Conservation (phyloP, 2,329 filamentous ascomycete species). For the Purpureocillium takamizusanense region DNA sequence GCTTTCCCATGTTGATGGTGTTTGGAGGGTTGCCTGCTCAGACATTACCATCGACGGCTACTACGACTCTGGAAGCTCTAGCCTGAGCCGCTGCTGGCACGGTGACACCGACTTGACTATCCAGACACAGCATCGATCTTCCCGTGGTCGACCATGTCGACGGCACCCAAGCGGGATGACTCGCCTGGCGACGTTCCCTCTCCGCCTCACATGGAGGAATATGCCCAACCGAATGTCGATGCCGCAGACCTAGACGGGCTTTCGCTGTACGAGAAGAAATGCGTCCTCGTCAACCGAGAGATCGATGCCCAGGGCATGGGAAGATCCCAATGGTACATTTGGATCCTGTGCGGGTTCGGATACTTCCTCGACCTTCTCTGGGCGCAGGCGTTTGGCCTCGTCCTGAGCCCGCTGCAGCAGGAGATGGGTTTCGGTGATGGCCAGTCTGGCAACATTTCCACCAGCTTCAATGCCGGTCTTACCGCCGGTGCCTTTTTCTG, state of each 20-base stretch:
- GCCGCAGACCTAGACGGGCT: slow-evolving; percentile 12
- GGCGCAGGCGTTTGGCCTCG: slow-evolving; percentile 49
- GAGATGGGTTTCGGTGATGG: slow-evolving; percentile 40
- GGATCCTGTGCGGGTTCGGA: slow-evolving; percentile 43
- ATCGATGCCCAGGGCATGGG: slow-evolving; percentile 45
- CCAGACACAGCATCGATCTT: no score
- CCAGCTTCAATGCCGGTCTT: slow-evolving; percentile 43
- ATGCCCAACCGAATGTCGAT: not conserved
- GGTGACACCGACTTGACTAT: no score
- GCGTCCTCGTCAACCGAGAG: slow-evolving; percentile 28
- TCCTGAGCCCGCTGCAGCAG: slow-evolving; percentile 43
- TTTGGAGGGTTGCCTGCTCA: no score
- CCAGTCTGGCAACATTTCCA: slow-evolving; percentile 37
- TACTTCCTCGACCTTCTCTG: slow-evolving; percentile 48
- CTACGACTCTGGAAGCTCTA: no score
- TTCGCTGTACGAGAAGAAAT: slow-evolving; percentile 24
- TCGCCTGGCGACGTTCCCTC: no score
- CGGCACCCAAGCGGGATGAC: no score
- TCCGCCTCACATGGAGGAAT: not conserved
- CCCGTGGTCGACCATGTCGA: no score
- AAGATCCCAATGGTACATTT: slow-evolving; percentile 42
- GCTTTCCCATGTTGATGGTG: no score
- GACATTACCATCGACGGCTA: no score
- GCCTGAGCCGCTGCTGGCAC: no score
- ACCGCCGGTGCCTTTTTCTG: slow-evolving; percentile 47